Percentiles rank a stretch among this genome's conserved stretches.
These are phyloP conservation scores for Naganishia liquefaciens DNA, from an alignment of 1,284 basidiomycete genomes.

Conservation along the genomic window DNA sequence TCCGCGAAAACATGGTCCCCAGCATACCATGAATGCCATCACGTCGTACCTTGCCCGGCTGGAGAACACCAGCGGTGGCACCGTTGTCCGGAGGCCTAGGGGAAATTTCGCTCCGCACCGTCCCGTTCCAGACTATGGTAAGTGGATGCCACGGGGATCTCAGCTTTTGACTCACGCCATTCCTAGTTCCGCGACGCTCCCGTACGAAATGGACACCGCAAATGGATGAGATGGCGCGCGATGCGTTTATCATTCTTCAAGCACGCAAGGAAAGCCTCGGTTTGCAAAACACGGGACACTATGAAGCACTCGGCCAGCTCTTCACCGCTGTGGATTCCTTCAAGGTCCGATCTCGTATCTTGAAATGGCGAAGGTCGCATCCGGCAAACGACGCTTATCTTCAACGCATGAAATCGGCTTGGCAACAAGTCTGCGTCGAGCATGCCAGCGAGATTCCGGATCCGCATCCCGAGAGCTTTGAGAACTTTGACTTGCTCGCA, in stretches of 20 bases:
- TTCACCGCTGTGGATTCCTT: constrained; percentile 12
- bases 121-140: constrained; percentile 1
- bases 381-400: constrained; percentile 25
- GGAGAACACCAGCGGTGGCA: neutral
- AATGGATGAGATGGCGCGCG: constrained; percentile 30
- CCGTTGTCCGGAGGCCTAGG: neutral
- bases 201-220: constrained; percentile 28
- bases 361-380: constrained; percentile 21
- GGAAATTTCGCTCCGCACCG: constrained; percentile 2
- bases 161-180: neutral
- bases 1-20: constrained; percentile 22
- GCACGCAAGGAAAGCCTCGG: constrained; percentile 14
- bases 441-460: constrained; percentile 22
- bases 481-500: constrained; percentile 26
- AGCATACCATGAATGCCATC: constrained; percentile 20
- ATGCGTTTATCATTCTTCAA: constrained; percentile 26
- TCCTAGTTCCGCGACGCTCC: neutral
- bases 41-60: constrained; percentile 14
- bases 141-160: neutral
- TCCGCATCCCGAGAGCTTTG: constrained; percentile 18
- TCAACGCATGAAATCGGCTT: constrained; percentile 18
- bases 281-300: constrained; percentile 10
- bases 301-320: constrained; percentile 21
- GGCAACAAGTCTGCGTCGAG: constrained; percentile 25
- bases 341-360: constrained; percentile 18